Evolutionary conservation across 1,284 basidiomycete species (phyloP), one percentile per base, ranked within the genome.

Genomic region (Papiliotrema flavescens): DNA sequence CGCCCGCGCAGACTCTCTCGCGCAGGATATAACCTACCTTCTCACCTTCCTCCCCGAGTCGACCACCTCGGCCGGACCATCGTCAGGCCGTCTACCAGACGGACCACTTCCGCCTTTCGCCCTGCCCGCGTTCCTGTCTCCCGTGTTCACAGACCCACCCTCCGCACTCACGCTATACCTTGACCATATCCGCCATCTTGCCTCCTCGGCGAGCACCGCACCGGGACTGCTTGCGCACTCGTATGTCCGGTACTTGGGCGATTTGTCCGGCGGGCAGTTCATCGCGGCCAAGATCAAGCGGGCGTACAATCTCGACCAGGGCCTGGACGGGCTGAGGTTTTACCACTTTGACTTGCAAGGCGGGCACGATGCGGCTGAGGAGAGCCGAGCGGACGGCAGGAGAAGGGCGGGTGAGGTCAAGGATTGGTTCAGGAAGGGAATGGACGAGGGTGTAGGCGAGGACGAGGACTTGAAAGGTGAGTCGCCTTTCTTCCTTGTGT

Each of bases 161-260:
- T 56, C 71, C 2, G 77, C 81, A 2, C 77, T 90, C 22, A 61
- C 73, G 2, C 74, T 71, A 6, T 90, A 89, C 74, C 71, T 83
- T 49, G 60, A 75, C 19, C 77, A 76, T 54, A 53, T 79, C 41
- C 80, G 81, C 42, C 76, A 84, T 37, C 67, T 81, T 37, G 65
- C 78, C 22, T 74, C 85, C 45, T 73, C 80, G 8, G 66, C 78
- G 42, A 71, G 79, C 40, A 55, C 70, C 3, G 81, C 85, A 52
- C 82, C 84, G 0, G 75, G 81, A 1, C 81, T 91, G 22, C 80
- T 91, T 15, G 85, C 88, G 0, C 89, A 91, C 71, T 81, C 88
- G 0, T 90, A 90, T 67, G 87, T 89, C 17, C 82, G 89, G 36
- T 91, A 91, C 75, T 81, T 92, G n/a, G 89, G 89, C 53, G 89